phyloP scores from a whole-genome alignment of 108 stramenopile genomes.

The Stephanodiscus triporus region DNA sequence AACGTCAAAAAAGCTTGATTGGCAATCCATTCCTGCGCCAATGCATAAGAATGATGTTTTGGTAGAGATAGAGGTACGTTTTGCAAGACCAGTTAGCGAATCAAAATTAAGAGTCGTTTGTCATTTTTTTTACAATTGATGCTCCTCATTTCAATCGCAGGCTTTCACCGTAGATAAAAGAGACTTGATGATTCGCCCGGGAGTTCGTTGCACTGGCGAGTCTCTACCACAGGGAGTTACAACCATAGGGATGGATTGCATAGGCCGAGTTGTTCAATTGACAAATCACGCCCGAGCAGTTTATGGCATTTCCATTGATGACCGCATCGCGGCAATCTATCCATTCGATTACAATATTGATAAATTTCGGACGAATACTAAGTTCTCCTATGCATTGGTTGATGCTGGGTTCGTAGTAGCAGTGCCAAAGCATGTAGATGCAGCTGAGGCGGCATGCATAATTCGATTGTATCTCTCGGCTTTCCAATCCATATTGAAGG shows the following conservation, averaged over 20 bases:
- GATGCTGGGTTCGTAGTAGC: slow-evolving; percentile 48
- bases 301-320: slow-evolving; percentile 41
- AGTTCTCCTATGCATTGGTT: slow-evolving; percentile 37
- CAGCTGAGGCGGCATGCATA: slow-evolving; percentile 35
- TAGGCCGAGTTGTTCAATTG: slow-evolving; percentile 42
- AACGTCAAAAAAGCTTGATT: slow-evolving; percentile 20
- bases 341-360: slow-evolving; percentile 41
- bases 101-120: neutral
- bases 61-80: slow-evolving; percentile 46
- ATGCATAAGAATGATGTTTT: slow-evolving; percentile 49
- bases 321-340: slow-evolving; percentile 49
- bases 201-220: slow-evolving; percentile 31
- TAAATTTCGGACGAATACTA: slow-evolving; percentile 1
- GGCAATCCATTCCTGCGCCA: slow-evolving; percentile 43
- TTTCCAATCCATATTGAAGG: slow-evolving; percentile 38
- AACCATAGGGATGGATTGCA: slow-evolving; percentile 39
- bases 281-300: slow-evolving; percentile 42
- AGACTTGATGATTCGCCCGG: slow-evolving; percentile 32
- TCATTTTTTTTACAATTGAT: neutral
- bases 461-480: slow-evolving; percentile 44
- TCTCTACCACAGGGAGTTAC: slow-evolving; percentile 22
- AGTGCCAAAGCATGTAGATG: slow-evolving; percentile 43
- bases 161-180: slow-evolving; percentile 44
- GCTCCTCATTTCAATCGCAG: neutral
- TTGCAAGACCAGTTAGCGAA: neutral